Percentiles rank a stretch among this genome's conserved stretches.
These are phyloP conservation scores for Albizia julibrissin DNA, from an alignment of 306 rosid species.

Conservation along the genomic window DNA sequence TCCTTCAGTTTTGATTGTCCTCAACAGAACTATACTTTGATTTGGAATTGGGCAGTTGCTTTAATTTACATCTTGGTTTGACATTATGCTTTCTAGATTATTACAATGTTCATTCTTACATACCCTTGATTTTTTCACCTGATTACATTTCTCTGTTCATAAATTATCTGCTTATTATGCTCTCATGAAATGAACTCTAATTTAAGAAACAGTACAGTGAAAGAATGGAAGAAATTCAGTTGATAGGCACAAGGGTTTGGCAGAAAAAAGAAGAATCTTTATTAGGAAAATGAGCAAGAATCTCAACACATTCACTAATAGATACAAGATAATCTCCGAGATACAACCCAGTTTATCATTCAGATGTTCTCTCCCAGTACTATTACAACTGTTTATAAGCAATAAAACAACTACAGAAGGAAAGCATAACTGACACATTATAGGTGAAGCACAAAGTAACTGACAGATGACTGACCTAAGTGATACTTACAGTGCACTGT, in stretches of 20 bases:
- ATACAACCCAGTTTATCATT: background rate
- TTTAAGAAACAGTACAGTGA: background rate
- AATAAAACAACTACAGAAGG: background rate
- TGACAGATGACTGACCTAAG: too few species aligned
- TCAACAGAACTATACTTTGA: background rate
- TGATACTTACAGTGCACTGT: too few species aligned
- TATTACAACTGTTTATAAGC: background rate
- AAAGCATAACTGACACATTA: background rate
- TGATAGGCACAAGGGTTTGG: too few species aligned
- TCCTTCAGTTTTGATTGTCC: background rate
- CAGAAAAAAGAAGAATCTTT: too few species aligned
- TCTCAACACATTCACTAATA: background rate
- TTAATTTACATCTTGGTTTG: background rate
- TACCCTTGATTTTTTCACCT: constrained; percentile 3
- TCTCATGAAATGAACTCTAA: background rate
- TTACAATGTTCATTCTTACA: background rate
- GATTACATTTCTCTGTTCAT: background rate
- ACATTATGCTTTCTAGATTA: constrained; percentile 8
- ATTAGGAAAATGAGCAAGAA: background rate
- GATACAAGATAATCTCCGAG: background rate
- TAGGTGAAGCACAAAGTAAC: too few species aligned
- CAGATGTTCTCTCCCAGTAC: background rate
- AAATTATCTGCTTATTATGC: constrained; percentile 3
- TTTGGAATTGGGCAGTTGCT: background rate
- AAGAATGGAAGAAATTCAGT: background rate